Evolutionary conservation across 495 filamentous ascomycete species (phyloP), one percentile per base, ranked within the genome.

Genomic region (Lichenothelia convexa): DNA sequence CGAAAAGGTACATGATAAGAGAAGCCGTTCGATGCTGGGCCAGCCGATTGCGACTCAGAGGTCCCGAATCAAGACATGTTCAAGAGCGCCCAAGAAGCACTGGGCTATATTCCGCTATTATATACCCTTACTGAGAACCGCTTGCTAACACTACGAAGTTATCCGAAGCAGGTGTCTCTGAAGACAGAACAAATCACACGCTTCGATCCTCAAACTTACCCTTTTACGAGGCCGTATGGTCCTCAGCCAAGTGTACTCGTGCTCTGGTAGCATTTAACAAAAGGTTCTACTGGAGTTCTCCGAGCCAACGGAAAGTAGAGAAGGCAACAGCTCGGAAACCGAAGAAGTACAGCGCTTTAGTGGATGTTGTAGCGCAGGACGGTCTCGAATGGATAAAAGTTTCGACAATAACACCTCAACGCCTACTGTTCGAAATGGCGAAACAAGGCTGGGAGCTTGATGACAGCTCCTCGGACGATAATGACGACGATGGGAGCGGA

Each of bases 371-470:
- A 4, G 40, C 45, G 1, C 34, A 45, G 6, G 43, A 45, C 21
- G 58, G 58, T 3, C 31, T 31, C 15, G 44, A 49, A 22, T 61
- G 58, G 58, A 44, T 50, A 12, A 54, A 56, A 24, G 41, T 58
- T 3, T 53, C 50, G 0, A 53, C 53, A 1, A 38, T 54, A 19
- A 55, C 46, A 0, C 42, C 54, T 20, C 49, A 46, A 17, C 38
- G 58, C 34, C 27, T 61, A 17, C 32, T 61, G 2, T 56, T 55
- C 40, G 58, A 61, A 27, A 41, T 61, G 8, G 58, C 58, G 0
- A 57, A 58, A 32, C 38, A 53, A 34, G 58, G 58, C 4, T 60
- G 55, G 53, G 42, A 45, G 23, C 42, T 44, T 24, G 57, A 58
- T 21, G 35, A 19, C 2, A 38, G 46, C 21, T 34, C 23, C 3